Base-by-base conservation (phyloP, 352 stramenopile genomes). In the Globisporangium spiculum region DNA sequence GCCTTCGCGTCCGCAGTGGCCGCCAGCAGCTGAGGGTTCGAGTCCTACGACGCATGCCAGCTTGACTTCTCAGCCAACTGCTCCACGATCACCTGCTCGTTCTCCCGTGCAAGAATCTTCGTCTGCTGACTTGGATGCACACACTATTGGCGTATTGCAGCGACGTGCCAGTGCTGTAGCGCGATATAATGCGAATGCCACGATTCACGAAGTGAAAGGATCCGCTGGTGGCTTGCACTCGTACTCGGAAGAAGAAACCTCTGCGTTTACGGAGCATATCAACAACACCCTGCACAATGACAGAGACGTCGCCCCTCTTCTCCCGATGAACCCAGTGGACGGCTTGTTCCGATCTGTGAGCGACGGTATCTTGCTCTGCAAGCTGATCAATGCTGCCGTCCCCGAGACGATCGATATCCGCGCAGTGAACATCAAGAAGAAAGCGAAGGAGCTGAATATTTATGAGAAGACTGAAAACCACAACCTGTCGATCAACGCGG, bases 401-500 rank as follows among this genome's bases (percentile, higher is more conserved):
- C 91, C 88, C 2, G 92, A 98, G 65, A 97, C 92, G n/a, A 97
- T 98, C 52, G 93, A 98, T 75, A 74, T 89, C 34, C 88, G 92
- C 27, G 88, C 91, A 20, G 60, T 98, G 34, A 98, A 98, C 77
- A 79, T 89, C 24, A 88, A 81, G 46, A 83, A 90, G 66, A 92
- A 92, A 60, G 66, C 77, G 36, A 91, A 93, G 76, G 79, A 88
- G 36, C 72, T 96, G 30, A 96, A 96, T 60, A 76, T 92, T 56
- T 96, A 94, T 62, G 89, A 96, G 72, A 95, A 89, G 74, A 96
- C 88, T 0, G 87, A 96, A 74, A 96, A 96, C 75, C 81, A 92
- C 71, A 98, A 98, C 71, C 67, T 98, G 67, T 96, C 88, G 61
- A 97, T 98, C 69, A 98, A 98, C 67, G 92, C 92, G 1, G 93